phyloP scores from a whole-genome alignment of 2,329 filamentous ascomycete species.

The Colletotrichum sp. region DNA sequence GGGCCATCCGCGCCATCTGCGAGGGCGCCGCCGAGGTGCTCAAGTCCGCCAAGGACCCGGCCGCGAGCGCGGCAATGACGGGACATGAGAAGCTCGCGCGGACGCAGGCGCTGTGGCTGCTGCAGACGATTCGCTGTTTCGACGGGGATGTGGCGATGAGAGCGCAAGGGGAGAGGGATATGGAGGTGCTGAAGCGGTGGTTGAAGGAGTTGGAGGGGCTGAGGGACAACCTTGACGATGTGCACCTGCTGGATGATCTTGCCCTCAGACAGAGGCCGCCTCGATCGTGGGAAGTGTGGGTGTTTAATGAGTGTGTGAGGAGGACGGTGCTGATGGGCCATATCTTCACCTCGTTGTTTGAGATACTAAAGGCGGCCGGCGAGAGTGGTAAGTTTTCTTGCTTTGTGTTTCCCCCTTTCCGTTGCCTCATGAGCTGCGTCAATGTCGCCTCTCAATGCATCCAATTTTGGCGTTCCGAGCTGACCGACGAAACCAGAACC shows the following conservation, averaged over 20 bases:
- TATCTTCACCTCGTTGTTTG: conserved; percentile 36
- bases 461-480: neutral
- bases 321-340: conserved; percentile 40
- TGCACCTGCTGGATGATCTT: conserved; percentile 25
- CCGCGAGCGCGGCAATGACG: conserved; percentile 21
- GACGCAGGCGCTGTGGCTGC: conserved; percentile 45
- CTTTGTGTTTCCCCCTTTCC: neutral
- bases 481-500: neutral
- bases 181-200: conserved; percentile 41
- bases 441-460: neutral
- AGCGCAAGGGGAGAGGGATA: conserved; percentile 45
- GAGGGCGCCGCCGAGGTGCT: conserved; percentile 42
- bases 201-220: conserved; percentile 35
- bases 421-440: neutral
- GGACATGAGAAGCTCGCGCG: conserved; percentile 45
- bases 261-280: conserved; percentile 37
- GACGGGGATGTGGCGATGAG: conserved; percentile 47
- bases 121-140: conserved; percentile 47
- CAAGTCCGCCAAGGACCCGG: conserved; percentile 9
- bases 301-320: conserved; percentile 46
- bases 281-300: conserved; percentile 50
- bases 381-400: conserved; percentile 19
- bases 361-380: conserved; percentile 34
- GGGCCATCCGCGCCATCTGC: conserved; percentile 43
- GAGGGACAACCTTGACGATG: conserved; percentile 37